Percentiles rank a stretch among this genome's conserved stretches.
phyloP scores from a whole-genome alignment of 192 early-diverging fungal species.

The Coemansia furcata region DNA sequence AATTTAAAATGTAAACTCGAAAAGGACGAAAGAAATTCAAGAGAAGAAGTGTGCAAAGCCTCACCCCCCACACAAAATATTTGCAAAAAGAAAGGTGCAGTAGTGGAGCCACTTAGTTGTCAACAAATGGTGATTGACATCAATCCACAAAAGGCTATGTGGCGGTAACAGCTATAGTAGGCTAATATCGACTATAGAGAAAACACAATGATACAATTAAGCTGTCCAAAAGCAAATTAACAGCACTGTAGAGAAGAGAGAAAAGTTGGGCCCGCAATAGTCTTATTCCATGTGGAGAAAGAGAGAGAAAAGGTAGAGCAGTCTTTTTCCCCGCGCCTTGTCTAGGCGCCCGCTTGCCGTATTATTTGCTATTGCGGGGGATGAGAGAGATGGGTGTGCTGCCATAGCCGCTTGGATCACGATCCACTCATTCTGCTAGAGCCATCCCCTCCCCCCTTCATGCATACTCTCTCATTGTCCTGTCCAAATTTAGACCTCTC shows the following conservation, averaged over 20 bases:
- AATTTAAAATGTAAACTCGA: background rate
- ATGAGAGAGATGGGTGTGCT: background rate
- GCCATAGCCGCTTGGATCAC: background rate
- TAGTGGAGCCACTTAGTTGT: background rate
- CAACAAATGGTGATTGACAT: background rate
- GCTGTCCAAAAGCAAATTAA: background rate
- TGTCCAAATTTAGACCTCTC: background rate
- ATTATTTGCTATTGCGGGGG: background rate
- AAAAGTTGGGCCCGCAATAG: background rate
- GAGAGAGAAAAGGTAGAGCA: background rate
- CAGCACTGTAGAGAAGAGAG: background rate
- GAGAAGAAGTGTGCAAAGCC: background rate
- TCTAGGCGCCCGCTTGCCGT: background rate
- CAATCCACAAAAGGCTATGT: background rate
- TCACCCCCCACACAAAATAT: background rate
- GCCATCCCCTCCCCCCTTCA: background rate
- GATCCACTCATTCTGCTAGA: background rate
- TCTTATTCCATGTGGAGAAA: background rate
- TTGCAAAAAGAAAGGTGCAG: background rate
- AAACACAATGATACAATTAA: background rate
- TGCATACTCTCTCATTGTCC: background rate
- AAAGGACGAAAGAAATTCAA: conserved; percentile 1
- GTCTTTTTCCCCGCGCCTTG: background rate
- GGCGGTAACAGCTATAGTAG: background rate
- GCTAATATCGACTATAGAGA: background rate